A percentile compares a stretch with the other conserved stretches of the same genome.
Evolutionary conservation across 768 basidiomycete species (phyloP).

Genomic region (Tubosaeta brunneosetosa): DNA sequence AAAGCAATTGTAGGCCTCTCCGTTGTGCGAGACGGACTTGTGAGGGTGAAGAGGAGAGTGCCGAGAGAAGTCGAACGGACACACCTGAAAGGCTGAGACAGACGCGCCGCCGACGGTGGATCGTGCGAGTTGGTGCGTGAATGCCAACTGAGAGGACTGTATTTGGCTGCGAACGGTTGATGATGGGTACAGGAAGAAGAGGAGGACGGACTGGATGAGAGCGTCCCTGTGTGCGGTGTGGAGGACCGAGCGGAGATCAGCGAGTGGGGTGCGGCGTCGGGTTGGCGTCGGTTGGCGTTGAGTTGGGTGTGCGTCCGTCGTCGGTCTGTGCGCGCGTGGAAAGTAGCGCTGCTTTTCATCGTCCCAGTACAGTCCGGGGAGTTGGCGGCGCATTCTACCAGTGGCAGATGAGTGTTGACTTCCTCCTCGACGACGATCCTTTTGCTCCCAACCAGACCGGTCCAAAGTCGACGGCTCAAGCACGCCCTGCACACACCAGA

Average conservation of each 20-base stretch:
- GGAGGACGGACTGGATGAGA: conserved; percentile 24
- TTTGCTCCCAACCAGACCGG: conserved; percentile 48
- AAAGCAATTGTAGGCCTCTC: conserved; percentile 32
- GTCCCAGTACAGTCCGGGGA: conserved; percentile 60
- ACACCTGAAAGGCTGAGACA: conserved; percentile 47
- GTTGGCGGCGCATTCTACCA: conserved; percentile 26
- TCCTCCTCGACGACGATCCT: conserved; percentile 64
- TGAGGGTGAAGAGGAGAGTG: not conserved
- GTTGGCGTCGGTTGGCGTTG: not conserved
- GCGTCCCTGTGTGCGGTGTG: conserved; percentile 20
- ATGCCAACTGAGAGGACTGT: conserved; percentile 35
- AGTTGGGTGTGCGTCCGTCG: too few relatives aligned
- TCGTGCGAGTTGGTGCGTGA: conserved; percentile 32
- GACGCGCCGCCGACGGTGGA: conserved; percentile 28
- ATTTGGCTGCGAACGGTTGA: conserved; percentile 34
- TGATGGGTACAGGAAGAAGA: not conserved
- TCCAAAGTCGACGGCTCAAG: conserved; percentile 34
- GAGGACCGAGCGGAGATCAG: conserved; percentile 13
- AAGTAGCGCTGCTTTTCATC: conserved; percentile 50
- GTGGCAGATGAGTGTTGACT: too few relatives aligned
- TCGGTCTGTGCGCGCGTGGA: conserved; percentile 23
- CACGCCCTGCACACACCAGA: conserved; percentile 37
- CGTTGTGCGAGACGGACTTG: conserved; percentile 35
- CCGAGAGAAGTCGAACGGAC: not conserved
- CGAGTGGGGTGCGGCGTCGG: conserved; percentile 1